These are phyloP conservation scores for Sugiyamaella americana DNA, from an alignment of 805 yeast genomes.

Conservation along the genomic window DNA sequence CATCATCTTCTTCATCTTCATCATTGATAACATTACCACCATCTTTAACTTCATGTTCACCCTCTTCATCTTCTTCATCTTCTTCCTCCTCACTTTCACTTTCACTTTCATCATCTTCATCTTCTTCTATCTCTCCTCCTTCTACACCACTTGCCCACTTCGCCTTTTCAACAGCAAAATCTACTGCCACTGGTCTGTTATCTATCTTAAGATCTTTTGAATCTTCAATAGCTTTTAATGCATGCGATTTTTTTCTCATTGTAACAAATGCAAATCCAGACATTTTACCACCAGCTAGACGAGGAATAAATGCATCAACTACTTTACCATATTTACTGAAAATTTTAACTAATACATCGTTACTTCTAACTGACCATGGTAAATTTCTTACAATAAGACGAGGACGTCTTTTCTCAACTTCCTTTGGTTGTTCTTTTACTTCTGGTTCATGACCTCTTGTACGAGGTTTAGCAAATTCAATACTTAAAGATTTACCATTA, in stretches of 20 bases:
- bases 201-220: constrained; percentile 70
- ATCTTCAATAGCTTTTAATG: constrained; percentile 74
- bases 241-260: constrained; percentile 72
- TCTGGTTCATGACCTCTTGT: constrained; percentile 45
- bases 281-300: constrained; percentile 82
- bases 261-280: constrained; percentile 93
- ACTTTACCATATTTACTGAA: constrained; percentile 82
- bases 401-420: constrained; percentile 72
- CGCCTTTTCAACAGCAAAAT: constrained; percentile 82
- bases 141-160: constrained; percentile 64
- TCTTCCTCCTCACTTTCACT: constrained; percentile 36
- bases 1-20: constrained; percentile 32
- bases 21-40: constrained; percentile 36
- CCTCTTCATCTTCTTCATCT: constrained; percentile 35
- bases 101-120: constrained; percentile 36
- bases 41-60: constrained; percentile 35
- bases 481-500: constrained; percentile 57
- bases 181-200: constrained; percentile 90
- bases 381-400: constrained; percentile 83
- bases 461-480: constrained; percentile 90
- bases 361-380: constrained; percentile 91
- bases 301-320: constrained; percentile 81
- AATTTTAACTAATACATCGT: constrained; percentile 59
- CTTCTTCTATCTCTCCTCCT: no score
- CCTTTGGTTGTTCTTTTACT: constrained; percentile 15